Evolutionary conservation across 306 rosid genomes (phyloP), one percentile per base, ranked within the genome.

Genomic region (Cicer arietinum): DNA sequence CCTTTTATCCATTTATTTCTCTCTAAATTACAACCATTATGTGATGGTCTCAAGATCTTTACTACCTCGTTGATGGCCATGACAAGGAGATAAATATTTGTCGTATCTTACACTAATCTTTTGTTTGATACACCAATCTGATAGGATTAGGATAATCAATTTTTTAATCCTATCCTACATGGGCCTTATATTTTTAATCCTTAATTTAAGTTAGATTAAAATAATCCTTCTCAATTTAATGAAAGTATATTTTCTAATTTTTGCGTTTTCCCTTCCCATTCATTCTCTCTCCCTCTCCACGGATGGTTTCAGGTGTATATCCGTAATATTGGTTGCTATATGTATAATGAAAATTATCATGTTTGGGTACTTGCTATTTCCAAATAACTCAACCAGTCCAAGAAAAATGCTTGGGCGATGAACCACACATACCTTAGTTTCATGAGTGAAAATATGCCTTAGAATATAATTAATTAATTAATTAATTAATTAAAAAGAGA

Each of bases 301-400:
- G 22, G 65, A 67, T 58, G 71, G 35, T 30, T 30, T 41, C 59
- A 25, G 22, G 39, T 67, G 41, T 41, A 51, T 7, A 41, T 9
- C 14, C 68, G 73, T 68, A 59, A 35, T 52, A 79, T 79, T 63
- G 14, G 54, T 25, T 30, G 35, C 4, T 53, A 45, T 54, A 63
- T 18, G 25, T 45, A 12, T 22, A 9, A 58, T 73, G 63, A 65
- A 35, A 39, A 17, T 3, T 30, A 30, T 47, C 69, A 30, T 39
- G 58, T 17, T 66, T 73, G 39, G n/a, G 35, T 35, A 45, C 48
- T 50, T 53, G 1, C 35, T 25, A 41, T 71, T 63, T 54, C 35
- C 73, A 6, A n/a, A 4, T 10, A 46, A 10, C 11, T 44, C 48
- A 7, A 44, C 11, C 48, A 44, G 35, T 30, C 35, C 35, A 30